A percentile compares a stretch with the other conserved stretches of the same genome.
Conservation (phyloP, 495 filamentous ascomycete species). For the Cladorrhinum samala region DNA sequence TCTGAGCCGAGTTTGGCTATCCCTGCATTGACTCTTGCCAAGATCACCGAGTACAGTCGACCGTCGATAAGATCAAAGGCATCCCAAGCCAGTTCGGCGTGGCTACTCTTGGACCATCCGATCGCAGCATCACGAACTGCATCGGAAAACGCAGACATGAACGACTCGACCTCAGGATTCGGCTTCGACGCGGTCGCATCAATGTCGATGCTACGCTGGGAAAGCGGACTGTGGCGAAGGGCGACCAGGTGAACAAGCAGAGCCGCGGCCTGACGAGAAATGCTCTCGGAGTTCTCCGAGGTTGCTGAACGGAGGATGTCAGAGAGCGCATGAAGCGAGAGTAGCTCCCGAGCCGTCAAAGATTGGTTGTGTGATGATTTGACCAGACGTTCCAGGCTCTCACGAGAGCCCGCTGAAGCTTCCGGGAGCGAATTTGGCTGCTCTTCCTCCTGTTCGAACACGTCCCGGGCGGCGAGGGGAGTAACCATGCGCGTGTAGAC, state of each 20-base stretch:
- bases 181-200: constrained; percentile 8
- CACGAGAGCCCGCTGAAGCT: neutral
- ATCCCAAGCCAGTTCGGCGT: constrained; percentile 33
- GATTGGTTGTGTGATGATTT: neutral
- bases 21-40: neutral
- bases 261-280: constrained; percentile 11
- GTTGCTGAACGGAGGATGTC: neutral
- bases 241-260: constrained; percentile 29
- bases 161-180: neutral
- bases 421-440: neutral
- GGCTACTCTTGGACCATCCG: constrained; percentile 8
- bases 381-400: neutral
- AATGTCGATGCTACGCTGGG: constrained; percentile 16
- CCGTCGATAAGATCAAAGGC: constrained; percentile 62
- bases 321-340: constrained; percentile 15
- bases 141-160: constrained; percentile 1
- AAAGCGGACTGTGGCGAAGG: constrained; percentile 20
- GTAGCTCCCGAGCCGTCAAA: constrained; percentile 12
- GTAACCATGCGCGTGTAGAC: constrained; percentile 3
- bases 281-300: neutral
- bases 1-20: neutral
- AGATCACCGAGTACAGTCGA: neutral
- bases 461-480: neutral
- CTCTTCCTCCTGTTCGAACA: neutral
- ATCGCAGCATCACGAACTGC: constrained; percentile 2